Evolutionary conservation across 2,329 filamentous ascomycete genomes (phyloP).

Genomic region (Calonectria pteridis): DNA sequence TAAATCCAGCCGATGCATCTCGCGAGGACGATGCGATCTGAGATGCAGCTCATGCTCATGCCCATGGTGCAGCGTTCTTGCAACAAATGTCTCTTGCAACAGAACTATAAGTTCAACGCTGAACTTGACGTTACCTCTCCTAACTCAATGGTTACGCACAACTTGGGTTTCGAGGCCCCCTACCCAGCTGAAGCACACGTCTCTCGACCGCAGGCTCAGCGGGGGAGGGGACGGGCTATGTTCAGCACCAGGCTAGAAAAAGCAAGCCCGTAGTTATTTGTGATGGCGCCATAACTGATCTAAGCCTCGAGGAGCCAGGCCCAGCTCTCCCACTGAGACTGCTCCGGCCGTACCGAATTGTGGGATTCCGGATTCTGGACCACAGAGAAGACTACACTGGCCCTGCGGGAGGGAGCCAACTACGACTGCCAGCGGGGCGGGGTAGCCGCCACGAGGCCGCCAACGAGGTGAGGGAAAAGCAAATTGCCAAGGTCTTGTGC

Average conservation of each 20-base stretch:
- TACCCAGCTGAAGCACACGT: constrained; percentile 16
- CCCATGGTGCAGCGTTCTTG: not conserved
- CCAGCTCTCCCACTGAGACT: not conserved
- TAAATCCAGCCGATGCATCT: not conserved
- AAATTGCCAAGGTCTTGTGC: not conserved
- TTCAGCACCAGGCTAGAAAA: constrained; percentile 10
- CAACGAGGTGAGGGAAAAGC: not conserved
- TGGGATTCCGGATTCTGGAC: constrained; percentile 9
- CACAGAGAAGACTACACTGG: not conserved
- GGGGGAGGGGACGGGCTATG: constrained; percentile 14
- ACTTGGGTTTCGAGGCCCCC: not conserved
- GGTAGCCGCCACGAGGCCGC: not conserved
- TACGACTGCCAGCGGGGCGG: not conserved
- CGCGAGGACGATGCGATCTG: not conserved
- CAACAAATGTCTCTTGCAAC: not conserved
- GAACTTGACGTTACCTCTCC: not conserved
- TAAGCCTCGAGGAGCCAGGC: not conserved
- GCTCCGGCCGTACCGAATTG: not conserved
- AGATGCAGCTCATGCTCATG: not conserved
- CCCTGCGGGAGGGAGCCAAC: constrained; percentile 5
- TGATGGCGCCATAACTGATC: constrained; percentile 4
- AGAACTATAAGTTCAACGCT: not conserved
- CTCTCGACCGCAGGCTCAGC: constrained; percentile 5
- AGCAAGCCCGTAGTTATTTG: not conserved
- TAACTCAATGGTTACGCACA: not conserved